A percentile compares a stretch with the other conserved stretches of the same genome.
These are phyloP conservation scores for Nannochloropsis oceanica DNA, from an alignment of 108 stramenopile genomes.

Conservation along the genomic window DNA sequence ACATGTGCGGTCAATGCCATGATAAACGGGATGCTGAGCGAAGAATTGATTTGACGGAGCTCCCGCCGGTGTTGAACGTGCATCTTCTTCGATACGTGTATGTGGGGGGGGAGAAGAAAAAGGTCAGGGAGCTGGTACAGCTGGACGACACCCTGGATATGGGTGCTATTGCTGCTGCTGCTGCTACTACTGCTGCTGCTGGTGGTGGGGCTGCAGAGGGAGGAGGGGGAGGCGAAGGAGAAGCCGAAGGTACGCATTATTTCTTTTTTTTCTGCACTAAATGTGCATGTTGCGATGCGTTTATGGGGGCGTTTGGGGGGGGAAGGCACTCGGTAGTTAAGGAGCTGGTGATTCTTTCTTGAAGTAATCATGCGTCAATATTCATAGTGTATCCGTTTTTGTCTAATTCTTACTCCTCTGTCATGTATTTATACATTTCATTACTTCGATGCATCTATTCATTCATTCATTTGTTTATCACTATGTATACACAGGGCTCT, in stretches of 20 bases:
- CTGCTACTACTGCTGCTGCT: too few relatives aligned
- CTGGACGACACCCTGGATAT: conserved; percentile 9
- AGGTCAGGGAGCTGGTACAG: conserved; percentile 13
- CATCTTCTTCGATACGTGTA: conserved; percentile 32
- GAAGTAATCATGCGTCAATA: neutral
- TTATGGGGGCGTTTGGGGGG: too few relatives aligned
- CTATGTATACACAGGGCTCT: neutral
- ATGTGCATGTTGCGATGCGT: too few relatives aligned
- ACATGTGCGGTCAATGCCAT: conserved; percentile 14
- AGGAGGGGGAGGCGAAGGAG: too few relatives aligned
- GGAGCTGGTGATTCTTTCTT: neutral
- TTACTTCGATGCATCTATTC: neutral
- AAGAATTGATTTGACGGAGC: neutral
- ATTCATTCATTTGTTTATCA: neutral
- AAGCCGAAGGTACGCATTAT: too few relatives aligned
- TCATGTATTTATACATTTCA: neutral
- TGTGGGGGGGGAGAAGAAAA: conserved; percentile 8
- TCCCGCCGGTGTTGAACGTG: conserved; percentile 27
- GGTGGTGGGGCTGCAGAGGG: too few relatives aligned
- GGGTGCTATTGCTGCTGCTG: neutral
- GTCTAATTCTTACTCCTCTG: neutral
- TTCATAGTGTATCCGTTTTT: neutral
- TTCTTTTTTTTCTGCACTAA: too few relatives aligned
- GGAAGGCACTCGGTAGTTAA: neutral
- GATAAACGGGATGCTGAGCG: conserved; percentile 18